Evolutionary conservation across 306 rosid genomes (phyloP).

Genomic region (Phaseolus lunatus): DNA sequence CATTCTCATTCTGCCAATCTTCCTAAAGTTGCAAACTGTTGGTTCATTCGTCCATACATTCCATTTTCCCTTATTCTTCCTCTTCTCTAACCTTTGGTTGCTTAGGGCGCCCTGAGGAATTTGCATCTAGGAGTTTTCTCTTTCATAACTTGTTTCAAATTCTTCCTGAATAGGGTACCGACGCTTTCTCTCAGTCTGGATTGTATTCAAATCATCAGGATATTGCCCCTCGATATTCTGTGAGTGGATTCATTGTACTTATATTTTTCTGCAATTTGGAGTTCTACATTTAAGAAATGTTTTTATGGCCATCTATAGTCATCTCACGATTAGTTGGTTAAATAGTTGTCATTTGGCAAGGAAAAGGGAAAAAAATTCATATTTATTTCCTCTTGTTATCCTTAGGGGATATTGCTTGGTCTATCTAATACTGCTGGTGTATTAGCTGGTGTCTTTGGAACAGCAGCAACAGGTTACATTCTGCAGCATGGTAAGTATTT

Average conservation of each 20-base stretch:
- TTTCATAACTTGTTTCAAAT: slow-evolving; percentile 35
- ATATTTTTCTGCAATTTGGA: background rate
- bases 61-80: background rate
- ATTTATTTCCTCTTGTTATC: slow-evolving; percentile 21
- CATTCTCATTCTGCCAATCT: background rate
- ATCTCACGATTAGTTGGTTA: slow-evolving; percentile 15
- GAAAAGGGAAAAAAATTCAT: slow-evolving; percentile 2
- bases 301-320: slow-evolving; percentile 13
- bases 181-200: slow-evolving; percentile 98
- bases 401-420: slow-evolving; percentile 91
- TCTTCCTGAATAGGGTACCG: slow-evolving; percentile 74
- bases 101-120: too few relatives aligned
- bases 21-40: background rate
- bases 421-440: slow-evolving; percentile 98
- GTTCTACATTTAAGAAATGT: background rate
- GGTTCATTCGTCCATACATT: slow-evolving; percentile 22
- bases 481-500: slow-evolving; percentile 79
- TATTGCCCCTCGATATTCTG: slow-evolving; percentile 95
- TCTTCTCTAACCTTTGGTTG: background rate
- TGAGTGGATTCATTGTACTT: slow-evolving; percentile 53
- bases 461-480: slow-evolving; percentile 96
- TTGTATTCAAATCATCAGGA: slow-evolving; percentile 99
- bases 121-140: background rate
- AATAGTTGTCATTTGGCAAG: background rate
- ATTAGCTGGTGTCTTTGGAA: slow-evolving; percentile 99